Evolutionary conservation across 2,329 filamentous ascomycete genomes (phyloP).

Genomic region (Colletotrichum godetiae): DNA sequence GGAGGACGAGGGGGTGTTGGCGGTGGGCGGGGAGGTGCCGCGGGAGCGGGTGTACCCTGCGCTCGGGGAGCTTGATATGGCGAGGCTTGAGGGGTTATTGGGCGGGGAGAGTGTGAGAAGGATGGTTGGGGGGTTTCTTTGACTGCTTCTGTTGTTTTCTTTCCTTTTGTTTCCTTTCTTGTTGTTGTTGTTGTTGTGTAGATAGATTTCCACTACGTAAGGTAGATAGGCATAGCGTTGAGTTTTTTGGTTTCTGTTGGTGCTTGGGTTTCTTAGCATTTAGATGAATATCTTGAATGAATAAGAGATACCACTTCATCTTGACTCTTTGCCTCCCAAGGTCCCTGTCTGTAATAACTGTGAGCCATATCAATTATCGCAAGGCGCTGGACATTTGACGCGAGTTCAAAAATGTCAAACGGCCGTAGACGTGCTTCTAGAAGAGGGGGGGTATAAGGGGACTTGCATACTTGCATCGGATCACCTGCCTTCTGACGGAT

Average conservation of each 20-base stretch:
- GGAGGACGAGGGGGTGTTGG: not conserved
- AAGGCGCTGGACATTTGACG: not conserved
- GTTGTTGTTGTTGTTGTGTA: too few relatives aligned
- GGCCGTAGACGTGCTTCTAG: not conserved
- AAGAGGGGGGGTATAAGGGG: not conserved
- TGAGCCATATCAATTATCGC: too few relatives aligned
- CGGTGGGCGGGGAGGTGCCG: not conserved
- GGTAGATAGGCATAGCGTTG: not conserved
- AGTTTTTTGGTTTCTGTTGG: not conserved
- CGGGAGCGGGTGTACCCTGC: constrained; percentile 17
- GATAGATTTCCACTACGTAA: not conserved
- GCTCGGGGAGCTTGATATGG: constrained; percentile 32
- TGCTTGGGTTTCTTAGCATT: not conserved
- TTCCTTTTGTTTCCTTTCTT: not conserved
- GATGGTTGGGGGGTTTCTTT: not conserved
- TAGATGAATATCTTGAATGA: not conserved
- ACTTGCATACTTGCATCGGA: not conserved
- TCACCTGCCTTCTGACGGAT: not conserved
- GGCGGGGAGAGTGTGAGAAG: not conserved
- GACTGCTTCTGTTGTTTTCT: not conserved
- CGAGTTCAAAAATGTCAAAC: not conserved
- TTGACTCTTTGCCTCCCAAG: not conserved
- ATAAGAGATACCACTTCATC: not conserved
- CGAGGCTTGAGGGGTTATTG: not conserved
- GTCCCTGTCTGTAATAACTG: not conserved